Evolutionary conservation across 805 yeast species (phyloP), one percentile per base, ranked within the genome.

Genomic region (Clavispora vitiphila): DNA sequence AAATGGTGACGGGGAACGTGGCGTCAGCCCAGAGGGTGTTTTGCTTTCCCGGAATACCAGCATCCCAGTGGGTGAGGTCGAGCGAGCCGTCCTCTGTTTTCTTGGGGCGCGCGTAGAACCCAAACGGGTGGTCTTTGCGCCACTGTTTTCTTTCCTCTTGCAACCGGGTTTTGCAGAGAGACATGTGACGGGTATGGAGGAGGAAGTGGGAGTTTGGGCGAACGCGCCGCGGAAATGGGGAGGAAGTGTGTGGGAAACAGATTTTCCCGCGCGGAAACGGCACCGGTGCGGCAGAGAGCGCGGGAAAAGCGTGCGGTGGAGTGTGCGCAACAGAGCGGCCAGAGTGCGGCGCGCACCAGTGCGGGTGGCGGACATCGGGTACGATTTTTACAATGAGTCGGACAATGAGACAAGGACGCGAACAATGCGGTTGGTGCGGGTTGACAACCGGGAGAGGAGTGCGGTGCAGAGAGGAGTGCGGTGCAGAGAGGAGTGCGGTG

Each of bases 81-180:
- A 93, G 70, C 0, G 88, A 69, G 3, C 99, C 99, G 56, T 89
- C 96, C 1, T 70, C 56, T n/a, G 74, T 70, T 60, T 86, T 90
- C 20, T 67, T 58, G 11, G 99, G 99, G 57, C 87, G 86, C 29
- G 99, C 99, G 52, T 68, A 90, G 64, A 93, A 93, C 7, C 98
- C 98, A 64, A 90, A 93, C 0, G 99, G 99, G 60, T 93, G 99
- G 61, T 89, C 96, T 61, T 88, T 91, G 53, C 99, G 80, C 99
- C 99, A 93, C 62, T 85, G 88, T 65, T 90, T 91, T 63, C 99
- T 82, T 50, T 91, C 99, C 63, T 89, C 96, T 58, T 90, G 97
- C 31, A 91, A 76, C 54, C 99, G 79, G 44, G 80, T 87, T 49
- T 81, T 70, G 61, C 95, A 83, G 45, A 88, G 75, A 44, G 85